Percentiles rank a stretch among this genome's conserved stretches.
These are phyloP conservation scores for Fonsecaea monophora DNA, from an alignment of 2,329 filamentous ascomycete species.

Conservation along the genomic window DNA sequence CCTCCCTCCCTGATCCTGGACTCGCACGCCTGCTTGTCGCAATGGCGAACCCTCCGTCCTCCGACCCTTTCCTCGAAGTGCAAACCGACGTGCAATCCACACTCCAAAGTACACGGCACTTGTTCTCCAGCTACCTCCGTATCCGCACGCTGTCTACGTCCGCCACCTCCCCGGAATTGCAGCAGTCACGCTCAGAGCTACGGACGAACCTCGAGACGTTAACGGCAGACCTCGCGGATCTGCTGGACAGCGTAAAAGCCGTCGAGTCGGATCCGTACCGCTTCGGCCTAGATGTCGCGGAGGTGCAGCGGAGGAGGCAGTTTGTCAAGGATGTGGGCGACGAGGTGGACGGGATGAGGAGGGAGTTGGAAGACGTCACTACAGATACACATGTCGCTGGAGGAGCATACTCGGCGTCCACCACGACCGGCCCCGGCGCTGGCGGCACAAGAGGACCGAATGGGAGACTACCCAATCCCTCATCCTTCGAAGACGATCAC, in stretches of 20 bases:
- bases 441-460: conserved; percentile 43
- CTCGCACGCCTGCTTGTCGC: not conserved
- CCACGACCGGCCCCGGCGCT: conserved; percentile 46
- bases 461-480: conserved; percentile 38
- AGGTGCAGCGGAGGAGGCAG: conserved; percentile 78
- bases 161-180: conserved; percentile 72
- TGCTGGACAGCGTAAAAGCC: conserved; percentile 83
- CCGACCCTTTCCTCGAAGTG: conserved; percentile 58
- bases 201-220: conserved; percentile 77
- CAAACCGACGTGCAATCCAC: conserved; percentile 79
- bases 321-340: conserved; percentile 88
- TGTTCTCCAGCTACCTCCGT: conserved; percentile 93
- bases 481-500: conserved; percentile 34
- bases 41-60: conserved; percentile 35
- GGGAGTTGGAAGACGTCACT: conserved; percentile 70
- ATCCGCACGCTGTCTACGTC: conserved; percentile 84
- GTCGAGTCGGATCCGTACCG: conserved; percentile 86
- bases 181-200: conserved; percentile 74
- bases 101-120: conserved; percentile 78
- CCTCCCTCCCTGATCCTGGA: not conserved
- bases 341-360: conserved; percentile 87
- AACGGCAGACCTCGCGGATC: conserved; percentile 84
- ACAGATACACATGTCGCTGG: conserved; percentile 43
- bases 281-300: conserved; percentile 82
- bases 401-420: conserved; percentile 37